Evolutionary conservation across 768 basidiomycete genomes (phyloP).

Genomic region (Lactarius trivialis): DNA sequence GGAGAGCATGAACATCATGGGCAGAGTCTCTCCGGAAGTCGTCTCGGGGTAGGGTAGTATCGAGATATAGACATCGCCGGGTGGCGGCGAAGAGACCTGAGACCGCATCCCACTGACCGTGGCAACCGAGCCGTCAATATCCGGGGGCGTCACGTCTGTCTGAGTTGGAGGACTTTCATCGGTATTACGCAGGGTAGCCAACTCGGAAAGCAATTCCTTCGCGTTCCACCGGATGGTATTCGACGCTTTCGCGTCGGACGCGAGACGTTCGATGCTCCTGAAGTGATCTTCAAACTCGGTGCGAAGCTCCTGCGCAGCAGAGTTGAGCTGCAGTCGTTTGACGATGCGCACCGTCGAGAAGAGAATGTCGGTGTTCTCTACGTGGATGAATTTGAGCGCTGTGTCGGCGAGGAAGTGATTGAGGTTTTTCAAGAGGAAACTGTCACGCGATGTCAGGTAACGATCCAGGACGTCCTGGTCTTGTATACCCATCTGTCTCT

Average conservation of each 20-base stretch:
- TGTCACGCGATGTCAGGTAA: not conserved
- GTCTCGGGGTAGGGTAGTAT: not conserved
- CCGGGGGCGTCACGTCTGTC: not conserved
- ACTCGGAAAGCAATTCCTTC: not conserved
- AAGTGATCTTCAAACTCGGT: not conserved
- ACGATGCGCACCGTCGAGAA: not conserved
- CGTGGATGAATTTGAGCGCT: not conserved
- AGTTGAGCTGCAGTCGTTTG: not conserved
- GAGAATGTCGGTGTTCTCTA: not conserved
- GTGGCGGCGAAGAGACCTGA: not conserved
- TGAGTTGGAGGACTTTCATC: not conserved
- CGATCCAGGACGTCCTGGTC: not conserved
- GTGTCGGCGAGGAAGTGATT: conserved; percentile 7
- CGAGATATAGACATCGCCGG: not conserved
- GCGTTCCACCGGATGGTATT: not conserved
- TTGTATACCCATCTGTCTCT: not conserved
- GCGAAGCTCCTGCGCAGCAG: not conserved
- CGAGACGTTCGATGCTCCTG: no score
- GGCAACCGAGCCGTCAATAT: not conserved
- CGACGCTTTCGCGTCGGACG: not conserved
- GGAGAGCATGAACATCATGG: not conserved
- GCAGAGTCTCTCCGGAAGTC: not conserved
- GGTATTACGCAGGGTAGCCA: not conserved
- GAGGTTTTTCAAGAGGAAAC: conserved; percentile 1
- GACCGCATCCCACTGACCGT: not conserved